A percentile compares a stretch with the other conserved stretches of the same genome.
phyloP scores from a whole-genome alignment of 257 asterid genomes.

The Rauvolfia tetraphylla region DNA sequence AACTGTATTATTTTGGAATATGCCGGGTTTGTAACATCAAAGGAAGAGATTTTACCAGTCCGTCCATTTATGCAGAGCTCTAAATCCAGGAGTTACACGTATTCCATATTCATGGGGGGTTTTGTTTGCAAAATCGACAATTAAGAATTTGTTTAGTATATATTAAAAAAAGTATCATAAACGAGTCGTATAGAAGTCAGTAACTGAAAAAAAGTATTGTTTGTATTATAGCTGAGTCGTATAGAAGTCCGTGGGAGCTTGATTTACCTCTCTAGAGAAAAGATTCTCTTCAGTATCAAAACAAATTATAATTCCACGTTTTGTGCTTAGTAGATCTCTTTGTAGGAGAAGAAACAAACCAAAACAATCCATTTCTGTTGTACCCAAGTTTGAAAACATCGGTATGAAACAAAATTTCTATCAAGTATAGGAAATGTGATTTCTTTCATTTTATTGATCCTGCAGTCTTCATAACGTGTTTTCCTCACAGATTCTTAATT shows the following conservation, averaged over 20 bases:
- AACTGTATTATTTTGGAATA: not conserved
- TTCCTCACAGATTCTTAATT: too few relatives aligned
- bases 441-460: not conserved
- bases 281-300: not conserved
- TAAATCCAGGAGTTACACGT: not conserved
- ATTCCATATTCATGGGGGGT: conserved; percentile 1
- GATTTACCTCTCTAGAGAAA: not conserved
- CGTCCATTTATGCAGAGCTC: not conserved
- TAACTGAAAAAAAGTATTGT: too few relatives aligned
- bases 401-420: not conserved
- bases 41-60: not conserved
- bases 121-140: too few relatives aligned
- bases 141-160: too few relatives aligned
- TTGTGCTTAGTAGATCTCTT: not conserved
- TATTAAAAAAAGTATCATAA: too few relatives aligned
- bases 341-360: not conserved
- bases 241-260: too few relatives aligned
- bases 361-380: not conserved
- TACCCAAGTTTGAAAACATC: not conserved
- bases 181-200: too few relatives aligned
- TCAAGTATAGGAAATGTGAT: not conserved
- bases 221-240: too few relatives aligned
- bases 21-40: not conserved
- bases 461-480: not conserved
- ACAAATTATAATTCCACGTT: not conserved